These are phyloP conservation scores for Pichia insulana DNA, from an alignment of 805 yeast species.

Conservation along the genomic window DNA sequence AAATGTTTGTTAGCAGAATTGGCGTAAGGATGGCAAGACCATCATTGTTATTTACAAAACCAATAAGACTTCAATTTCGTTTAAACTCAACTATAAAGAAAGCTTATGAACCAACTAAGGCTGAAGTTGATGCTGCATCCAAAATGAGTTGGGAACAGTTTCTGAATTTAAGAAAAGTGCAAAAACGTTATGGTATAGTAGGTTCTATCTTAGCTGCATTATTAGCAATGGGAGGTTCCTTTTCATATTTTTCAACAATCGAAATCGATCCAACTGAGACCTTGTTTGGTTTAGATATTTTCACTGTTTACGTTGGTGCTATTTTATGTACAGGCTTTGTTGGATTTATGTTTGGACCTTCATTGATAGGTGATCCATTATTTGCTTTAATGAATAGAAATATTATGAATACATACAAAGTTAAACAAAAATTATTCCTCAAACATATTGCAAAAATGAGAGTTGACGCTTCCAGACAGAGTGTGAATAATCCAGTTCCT, in stretches of 20 bases:
- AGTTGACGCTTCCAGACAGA: conserved; percentile 87
- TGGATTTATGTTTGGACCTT: conserved; percentile 80
- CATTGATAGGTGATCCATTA: conserved; percentile 56
- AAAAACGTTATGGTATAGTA: conserved; percentile 58
- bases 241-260: conserved; percentile 68
- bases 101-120: conserved; percentile 13
- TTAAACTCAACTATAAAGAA: conserved; percentile 9
- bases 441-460: conserved; percentile 67
- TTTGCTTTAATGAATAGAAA: conserved; percentile 50
- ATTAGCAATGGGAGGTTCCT: conserved; percentile 56
- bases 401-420: conserved; percentile 37
- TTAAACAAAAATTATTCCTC: conserved; percentile 68
- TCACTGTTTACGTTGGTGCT: conserved; percentile 69
- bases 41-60: conserved; percentile 2
- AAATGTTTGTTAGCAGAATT: conserved; percentile 7
- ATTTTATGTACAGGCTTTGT: conserved; percentile 62
- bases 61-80: not conserved
- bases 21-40: conserved; percentile 8
- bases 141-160: conserved; percentile 71
- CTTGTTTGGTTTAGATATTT: conserved; percentile 83
- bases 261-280: conserved; percentile 88
- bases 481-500: conserved; percentile 92
- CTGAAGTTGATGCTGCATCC: conserved; percentile 19
- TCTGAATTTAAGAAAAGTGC: conserved; percentile 64
- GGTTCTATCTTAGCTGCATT: conserved; percentile 64